Evolutionary conservation across 345 rosid species (phyloP), one percentile per base, ranked within the genome.

Genomic region (Eucalyptus polybractea): DNA sequence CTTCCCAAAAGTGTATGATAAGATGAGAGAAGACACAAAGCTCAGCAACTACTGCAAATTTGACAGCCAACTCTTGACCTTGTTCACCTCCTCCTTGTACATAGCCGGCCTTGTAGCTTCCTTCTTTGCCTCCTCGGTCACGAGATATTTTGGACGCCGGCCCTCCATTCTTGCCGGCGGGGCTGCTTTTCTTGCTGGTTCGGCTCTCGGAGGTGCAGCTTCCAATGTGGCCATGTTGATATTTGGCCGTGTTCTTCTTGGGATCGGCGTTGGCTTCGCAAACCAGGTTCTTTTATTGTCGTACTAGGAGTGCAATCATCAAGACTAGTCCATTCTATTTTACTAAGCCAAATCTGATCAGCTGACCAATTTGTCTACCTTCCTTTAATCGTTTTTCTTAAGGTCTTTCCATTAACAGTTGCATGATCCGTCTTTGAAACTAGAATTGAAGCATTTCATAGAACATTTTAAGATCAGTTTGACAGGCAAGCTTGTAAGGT

Each of bases 11-110:
- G 90, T 89, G 53, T 49, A 72, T 47, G 16, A 29, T 10, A 89
- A 80, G 87, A 89, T 89, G 90, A 44, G 76, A 50, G 50, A 87
- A 15, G 89, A 90, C 76, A 47, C 80, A 15, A 33, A 40, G 40
- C 62, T 91, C 50, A 92, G 91, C 92, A 92, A 92, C 86, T 92
- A 91, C 93, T 91, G 93, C 91, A 91, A 91, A 88, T 91, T 89
- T 87, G 91, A 91, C 89, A 91, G 93, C 56, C 93, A 91, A 80
- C 80, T 92, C 53, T 40, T 92, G 31, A 89, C 92, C 86, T 87
- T 89, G 44, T 92, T 91, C 90, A 91, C 94, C 11, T 92, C 94
- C 50, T 90, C 93, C 16, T 86, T 88, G 22, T 90, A 92, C 76
- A 81, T 91, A 83, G 92, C 94, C 27, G 93, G 90, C 67, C 80